phyloP scores from a whole-genome alignment of 192 early-diverging fungal species.

The Backusella tuberculispora region DNA sequence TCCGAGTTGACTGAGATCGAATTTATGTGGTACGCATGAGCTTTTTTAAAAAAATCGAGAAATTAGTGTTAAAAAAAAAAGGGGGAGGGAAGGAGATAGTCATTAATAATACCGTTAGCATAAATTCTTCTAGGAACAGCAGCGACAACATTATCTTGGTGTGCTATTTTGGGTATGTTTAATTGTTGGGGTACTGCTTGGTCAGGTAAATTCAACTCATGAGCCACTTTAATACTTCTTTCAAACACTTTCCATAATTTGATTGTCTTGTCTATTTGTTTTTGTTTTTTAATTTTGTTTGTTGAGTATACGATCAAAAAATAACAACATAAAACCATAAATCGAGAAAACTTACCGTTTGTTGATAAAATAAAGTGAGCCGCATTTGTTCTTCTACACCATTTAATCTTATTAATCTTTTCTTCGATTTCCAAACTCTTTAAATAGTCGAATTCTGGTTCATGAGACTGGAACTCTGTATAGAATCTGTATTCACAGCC shows the following conservation, averaged over 20 bases:
- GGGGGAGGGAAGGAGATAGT: not conserved
- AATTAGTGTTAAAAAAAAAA: not conserved
- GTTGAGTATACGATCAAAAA: not conserved
- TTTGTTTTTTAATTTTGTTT: slow-evolving; percentile 48
- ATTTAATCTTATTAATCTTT: slow-evolving; percentile 96
- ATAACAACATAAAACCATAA: not conserved
- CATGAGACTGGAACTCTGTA: slow-evolving; percentile 96
- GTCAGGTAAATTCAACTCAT: slow-evolving; percentile 78
- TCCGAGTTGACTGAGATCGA: slow-evolving; percentile 94
- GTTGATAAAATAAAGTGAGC: slow-evolving; percentile 91
- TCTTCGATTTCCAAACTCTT: slow-evolving; percentile 96
- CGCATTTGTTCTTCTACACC: slow-evolving; percentile 86
- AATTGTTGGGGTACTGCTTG: slow-evolving; percentile 55
- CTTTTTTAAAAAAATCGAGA: slow-evolving; percentile 35
- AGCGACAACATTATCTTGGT: slow-evolving; percentile 87
- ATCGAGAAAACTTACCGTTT: slow-evolving; percentile 59
- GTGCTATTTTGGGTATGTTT: slow-evolving; percentile 75
- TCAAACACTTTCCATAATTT: slow-evolving; percentile 96
- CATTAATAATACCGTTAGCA: slow-evolving; percentile 58
- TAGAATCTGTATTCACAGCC: slow-evolving; percentile 96
- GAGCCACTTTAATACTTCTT: slow-evolving; percentile 85
- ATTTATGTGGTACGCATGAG: slow-evolving; percentile 97
- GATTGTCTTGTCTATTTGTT: slow-evolving; percentile 72
- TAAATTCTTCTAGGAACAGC: slow-evolving; percentile 86
- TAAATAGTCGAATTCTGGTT: slow-evolving; percentile 94